These are phyloP conservation scores for Colletotrichum lindemuthianum DNA, from an alignment of 2,329 filamentous ascomycete genomes.

Conservation along the genomic window DNA sequence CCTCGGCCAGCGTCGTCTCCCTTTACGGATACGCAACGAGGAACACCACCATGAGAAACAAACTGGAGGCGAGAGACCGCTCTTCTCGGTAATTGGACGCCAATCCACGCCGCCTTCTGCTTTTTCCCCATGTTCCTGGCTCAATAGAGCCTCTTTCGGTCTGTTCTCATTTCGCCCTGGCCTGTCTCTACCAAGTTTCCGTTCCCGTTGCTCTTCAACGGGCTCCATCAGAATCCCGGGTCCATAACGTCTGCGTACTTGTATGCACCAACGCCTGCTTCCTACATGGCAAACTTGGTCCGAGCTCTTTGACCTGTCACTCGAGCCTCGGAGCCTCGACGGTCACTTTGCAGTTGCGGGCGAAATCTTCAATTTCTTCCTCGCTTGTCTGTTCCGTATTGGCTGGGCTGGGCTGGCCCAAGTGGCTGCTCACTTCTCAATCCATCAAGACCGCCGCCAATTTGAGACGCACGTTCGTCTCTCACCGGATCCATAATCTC, in stretches of 20 bases:
- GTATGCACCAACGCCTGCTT: too few relatives aligned
- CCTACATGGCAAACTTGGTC: too few relatives aligned
- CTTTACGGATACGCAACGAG: background rate
- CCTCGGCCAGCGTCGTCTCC: too few relatives aligned
- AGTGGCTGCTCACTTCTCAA: constrained; percentile 34
- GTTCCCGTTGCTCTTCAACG: constrained; percentile 10
- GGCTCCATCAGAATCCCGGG: background rate
- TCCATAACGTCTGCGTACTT: too few relatives aligned
- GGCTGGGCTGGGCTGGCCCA: constrained; percentile 17
- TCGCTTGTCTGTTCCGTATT: constrained; percentile 15
- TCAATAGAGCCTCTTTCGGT: constrained; percentile 25
- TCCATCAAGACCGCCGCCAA: constrained; percentile 31
- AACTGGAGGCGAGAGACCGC: constrained; percentile 31
- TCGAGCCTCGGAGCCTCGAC: constrained; percentile 17
- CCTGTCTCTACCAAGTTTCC: background rate
- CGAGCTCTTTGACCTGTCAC: constrained; percentile 4
- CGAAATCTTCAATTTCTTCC: constrained; percentile 15
- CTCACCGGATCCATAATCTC: constrained; percentile 36
- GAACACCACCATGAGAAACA: constrained; percentile 26
- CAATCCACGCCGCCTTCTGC: constrained; percentile 1
- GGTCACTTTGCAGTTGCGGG: constrained; percentile 6
- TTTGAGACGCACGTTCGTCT: constrained; percentile 35
- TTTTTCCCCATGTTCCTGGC: constrained; percentile 24
- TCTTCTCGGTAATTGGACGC: constrained; percentile 24
- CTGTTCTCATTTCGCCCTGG: constrained; percentile 13